Evolutionary conservation across 805 yeast species (phyloP).

Genomic region (Candida odintsovae): DNA sequence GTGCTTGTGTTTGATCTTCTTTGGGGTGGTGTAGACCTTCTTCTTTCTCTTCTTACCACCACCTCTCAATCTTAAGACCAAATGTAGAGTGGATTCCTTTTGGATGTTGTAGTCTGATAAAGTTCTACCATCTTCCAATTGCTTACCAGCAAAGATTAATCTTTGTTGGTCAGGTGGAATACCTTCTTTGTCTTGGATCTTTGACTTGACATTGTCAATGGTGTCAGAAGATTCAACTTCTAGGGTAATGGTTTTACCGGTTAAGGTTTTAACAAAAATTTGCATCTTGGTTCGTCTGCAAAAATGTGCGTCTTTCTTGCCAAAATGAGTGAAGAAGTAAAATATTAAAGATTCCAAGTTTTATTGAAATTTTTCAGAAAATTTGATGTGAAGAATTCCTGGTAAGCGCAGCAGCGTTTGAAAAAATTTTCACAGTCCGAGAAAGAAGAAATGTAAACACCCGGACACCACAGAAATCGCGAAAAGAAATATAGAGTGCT

Average conservation of each 20-base stretch:
- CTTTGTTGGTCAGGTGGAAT: slow-evolving; percentile 98
- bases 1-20: slow-evolving; percentile 99
- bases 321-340: slow-evolving; percentile 8
- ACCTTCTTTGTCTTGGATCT: slow-evolving; percentile 97
- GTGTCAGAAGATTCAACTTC: slow-evolving; percentile 98
- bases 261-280: slow-evolving; percentile 98
- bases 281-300: slow-evolving; percentile 68
- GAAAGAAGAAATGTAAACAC: neutral
- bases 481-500: too few species aligned
- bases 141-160: slow-evolving; percentile 96
- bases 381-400: neutral
- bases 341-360: neutral
- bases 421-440: neutral
- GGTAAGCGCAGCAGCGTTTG: neutral
- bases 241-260: slow-evolving; percentile 98
- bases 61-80: slow-evolving; percentile 97
- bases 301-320: slow-evolving; percentile 16
- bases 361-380: neutral
- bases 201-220: slow-evolving; percentile 92
- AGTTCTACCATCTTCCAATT: slow-evolving; percentile 94
- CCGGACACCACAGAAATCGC: slow-evolving; percentile 3
- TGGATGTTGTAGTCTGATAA: slow-evolving; percentile 97
- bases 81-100: slow-evolving; percentile 94
- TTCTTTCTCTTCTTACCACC: slow-evolving; percentile 99
- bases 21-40: slow-evolving; percentile 99